Percentiles rank a stretch among this genome's conserved stretches.
These are phyloP conservation scores for Tulasnella calospora DNA, from an alignment of 768 basidiomycete species.

Conservation along the genomic window DNA sequence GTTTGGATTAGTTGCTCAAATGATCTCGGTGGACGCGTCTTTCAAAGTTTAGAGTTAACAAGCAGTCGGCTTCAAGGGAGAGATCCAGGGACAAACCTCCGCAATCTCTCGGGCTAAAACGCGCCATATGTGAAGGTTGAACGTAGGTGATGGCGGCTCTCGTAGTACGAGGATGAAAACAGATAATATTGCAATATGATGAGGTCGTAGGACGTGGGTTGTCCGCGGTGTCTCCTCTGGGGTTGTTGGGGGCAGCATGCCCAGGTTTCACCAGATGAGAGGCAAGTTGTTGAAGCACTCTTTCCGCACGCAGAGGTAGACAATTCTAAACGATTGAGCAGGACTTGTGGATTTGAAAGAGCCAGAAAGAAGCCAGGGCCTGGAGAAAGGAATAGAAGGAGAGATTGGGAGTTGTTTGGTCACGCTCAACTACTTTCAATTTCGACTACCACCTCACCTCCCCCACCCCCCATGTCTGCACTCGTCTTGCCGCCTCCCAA, in stretches of 20 bases:
- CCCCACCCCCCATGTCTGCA: neutral
- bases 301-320: neutral
- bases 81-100: conserved; percentile 45
- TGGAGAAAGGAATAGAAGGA: neutral
- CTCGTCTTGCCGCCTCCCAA: conserved; percentile 17
- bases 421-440: neutral
- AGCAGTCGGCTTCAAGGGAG: neutral
- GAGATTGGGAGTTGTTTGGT: neutral
- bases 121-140: conserved; percentile 60
- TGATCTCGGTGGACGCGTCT: conserved; percentile 63
- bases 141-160: conserved; percentile 49
- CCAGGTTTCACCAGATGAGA: neutral
- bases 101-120: conserved; percentile 64
- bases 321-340: too few relatives aligned
- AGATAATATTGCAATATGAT: conserved; percentile 66
- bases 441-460: conserved; percentile 9
- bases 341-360: neutral
- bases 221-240: conserved; percentile 44
- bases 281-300: neutral
- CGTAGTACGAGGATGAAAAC: conserved; percentile 57
- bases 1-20: conserved; percentile 48
- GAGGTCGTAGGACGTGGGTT: conserved; percentile 65
- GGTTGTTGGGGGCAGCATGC: neutral
- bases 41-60: neutral
- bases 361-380: neutral